Evolutionary conservation across 257 asterid genomes (phyloP).

Genomic region (Anisodus tanguticus): DNA sequence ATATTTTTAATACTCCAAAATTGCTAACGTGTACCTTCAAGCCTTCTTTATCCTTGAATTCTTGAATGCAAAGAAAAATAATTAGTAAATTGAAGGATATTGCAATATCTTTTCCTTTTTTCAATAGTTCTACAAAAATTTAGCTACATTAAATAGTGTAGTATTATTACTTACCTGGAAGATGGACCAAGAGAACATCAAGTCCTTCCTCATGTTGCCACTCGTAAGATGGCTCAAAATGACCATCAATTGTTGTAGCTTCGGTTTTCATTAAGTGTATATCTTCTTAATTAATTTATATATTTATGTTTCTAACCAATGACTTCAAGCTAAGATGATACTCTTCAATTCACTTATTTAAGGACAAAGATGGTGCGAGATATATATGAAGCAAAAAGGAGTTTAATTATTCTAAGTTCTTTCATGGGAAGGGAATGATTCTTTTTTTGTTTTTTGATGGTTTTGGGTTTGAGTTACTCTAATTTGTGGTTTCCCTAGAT

Average conservation of each 20-base stretch:
- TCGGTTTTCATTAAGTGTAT: no score
- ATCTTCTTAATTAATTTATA: no score
- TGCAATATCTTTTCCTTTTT: background rate
- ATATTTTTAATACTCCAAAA: conserved; percentile 44
- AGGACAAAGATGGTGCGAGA: no score
- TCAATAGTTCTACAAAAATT: background rate
- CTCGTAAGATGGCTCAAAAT: conserved; percentile 22
- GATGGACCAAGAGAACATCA: conserved; percentile 26
- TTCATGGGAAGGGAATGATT: conserved; percentile 11
- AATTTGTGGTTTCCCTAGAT: conserved; percentile 14
- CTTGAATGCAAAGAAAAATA: conserved; percentile 36
- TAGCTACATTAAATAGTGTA: background rate
- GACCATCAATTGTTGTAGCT: background rate
- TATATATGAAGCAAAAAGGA: background rate
- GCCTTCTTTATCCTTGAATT: conserved; percentile 55
- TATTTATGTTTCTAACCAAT: no score
- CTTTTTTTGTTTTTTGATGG: background rate
- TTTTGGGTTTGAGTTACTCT: background rate
- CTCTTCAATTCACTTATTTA: no score
- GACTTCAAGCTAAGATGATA: no score
- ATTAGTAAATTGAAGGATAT: background rate
- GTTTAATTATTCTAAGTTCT: background rate
- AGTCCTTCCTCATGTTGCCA: conserved; percentile 3
- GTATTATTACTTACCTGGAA: conserved; percentile 8
- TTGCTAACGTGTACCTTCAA: conserved; percentile 60